Percentiles rank a stretch among this genome's conserved stretches.
Evolutionary conservation across 2,329 filamentous ascomycete genomes (phyloP).

Genomic region (Ceratocystiopsis minuta): DNA sequence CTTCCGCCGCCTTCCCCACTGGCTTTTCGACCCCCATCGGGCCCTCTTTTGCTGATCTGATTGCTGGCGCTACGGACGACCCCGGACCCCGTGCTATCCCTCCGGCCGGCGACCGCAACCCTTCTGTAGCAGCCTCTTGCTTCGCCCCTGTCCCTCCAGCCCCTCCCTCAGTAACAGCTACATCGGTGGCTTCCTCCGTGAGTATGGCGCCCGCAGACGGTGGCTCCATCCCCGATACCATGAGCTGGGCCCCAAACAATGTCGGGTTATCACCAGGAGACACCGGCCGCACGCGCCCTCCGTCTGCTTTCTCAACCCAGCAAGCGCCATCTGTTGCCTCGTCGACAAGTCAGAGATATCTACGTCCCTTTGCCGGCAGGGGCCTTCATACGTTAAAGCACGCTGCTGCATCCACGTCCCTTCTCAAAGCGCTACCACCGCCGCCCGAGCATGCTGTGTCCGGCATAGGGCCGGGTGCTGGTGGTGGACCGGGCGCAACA

Average conservation of each 20-base stretch:
- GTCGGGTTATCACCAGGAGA: no score
- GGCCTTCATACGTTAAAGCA: slow-evolving; percentile 22
- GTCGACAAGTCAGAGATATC: slow-evolving; percentile 16
- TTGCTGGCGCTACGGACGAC: neutral
- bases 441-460: no score
- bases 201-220: slow-evolving; percentile 14
- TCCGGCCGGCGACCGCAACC: neutral
- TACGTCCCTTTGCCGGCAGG: slow-evolving; percentile 36
- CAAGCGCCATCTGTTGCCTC: neutral
- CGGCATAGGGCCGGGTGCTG: no score
- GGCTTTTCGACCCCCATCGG: no score
- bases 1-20: no score
- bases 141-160: neutral
- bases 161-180: slow-evolving; percentile 6
- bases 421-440: no score
- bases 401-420: no score
- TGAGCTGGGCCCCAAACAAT: slow-evolving; percentile 24
- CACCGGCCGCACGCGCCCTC: no score
- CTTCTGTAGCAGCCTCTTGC: no score
- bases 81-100: neutral
- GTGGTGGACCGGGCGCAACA: no score
- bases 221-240: slow-evolving; percentile 36
- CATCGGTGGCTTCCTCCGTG: slow-evolving; percentile 5
- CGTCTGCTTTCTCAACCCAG: neutral
- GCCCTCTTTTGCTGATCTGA: slow-evolving; percentile 2